Base-by-base conservation (phyloP, 805 yeast genomes). In the Clavispora carvajalis region DNA sequence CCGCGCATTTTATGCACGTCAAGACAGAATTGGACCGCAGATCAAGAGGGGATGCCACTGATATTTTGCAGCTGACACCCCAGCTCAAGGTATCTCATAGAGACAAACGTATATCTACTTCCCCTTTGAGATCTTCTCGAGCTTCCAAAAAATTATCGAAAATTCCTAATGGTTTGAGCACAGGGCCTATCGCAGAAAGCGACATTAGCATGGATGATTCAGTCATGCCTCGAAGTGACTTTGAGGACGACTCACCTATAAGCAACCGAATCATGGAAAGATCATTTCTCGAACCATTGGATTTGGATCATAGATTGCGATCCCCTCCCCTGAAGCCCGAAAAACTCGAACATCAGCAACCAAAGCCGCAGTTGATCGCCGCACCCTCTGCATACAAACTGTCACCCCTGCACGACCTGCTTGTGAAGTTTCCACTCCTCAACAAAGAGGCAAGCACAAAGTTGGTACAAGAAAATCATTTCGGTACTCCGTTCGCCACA, bases 391-490 rank as follows among this genome's bases (percentile, higher is more conserved):
- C 29, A 26, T 26, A 26, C 17, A 13, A 26, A 13, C 29, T 13
- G 17, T 11, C n/a, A 16, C 6, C 8, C 19, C 31, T 28, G 31
- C 10, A 28, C 31, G 31, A 28, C 18, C 31, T 15, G 31, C 38
- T 34, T 8, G 41, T 54, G 21, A 57, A 51, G 37, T 43, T 49
- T 8, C 65, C 67, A 3, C 50, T 67, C 25, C 55, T 67, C 19
- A 67, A 68, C 45, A 65, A 60, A 40, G 57, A 50, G 35, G 70
- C 70, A 21, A 57, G 63, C 45, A 49, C 56, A 5, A 56, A 51
- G 17, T 41, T 58, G 3, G 28, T 34, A 17, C 37, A 24, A 8
- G 24, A 34, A 13, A 21, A 4, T n/a, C 17, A 19, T 11, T 12
- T 31, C 11, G 23, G 8, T 16, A n/a, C 7, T 13, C 19, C 31